Evolutionary conservation across 768 basidiomycete genomes (phyloP).

Genomic region (Termitomyces sp.): DNA sequence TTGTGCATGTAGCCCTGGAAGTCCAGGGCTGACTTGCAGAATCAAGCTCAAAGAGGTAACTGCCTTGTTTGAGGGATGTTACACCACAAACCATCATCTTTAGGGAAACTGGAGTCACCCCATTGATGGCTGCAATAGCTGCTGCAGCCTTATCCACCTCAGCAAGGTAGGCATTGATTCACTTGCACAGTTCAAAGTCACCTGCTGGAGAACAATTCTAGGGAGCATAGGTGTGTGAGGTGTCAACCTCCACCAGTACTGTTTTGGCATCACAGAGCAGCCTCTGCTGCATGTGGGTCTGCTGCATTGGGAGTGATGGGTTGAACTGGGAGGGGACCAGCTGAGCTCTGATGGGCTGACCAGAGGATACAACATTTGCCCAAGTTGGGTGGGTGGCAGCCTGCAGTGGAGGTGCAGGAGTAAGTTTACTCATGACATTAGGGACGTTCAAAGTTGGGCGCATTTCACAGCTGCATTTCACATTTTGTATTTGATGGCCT

Average conservation of each 20-base stretch:
- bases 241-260: neutral
- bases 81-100: neutral
- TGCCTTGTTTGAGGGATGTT: neutral
- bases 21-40: neutral
- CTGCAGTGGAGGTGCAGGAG: no score
- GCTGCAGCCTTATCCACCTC: neutral
- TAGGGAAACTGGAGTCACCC: neutral
- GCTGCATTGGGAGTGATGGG: neutral
- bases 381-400: no score
- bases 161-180: neutral
- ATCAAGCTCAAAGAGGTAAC: neutral
- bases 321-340: neutral
- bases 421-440: no score
- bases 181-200: neutral
- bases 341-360: no score
- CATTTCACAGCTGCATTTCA: no score
- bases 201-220: neutral
- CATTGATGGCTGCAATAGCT: neutral
- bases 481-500: no score
- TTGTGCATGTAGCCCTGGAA: no score
- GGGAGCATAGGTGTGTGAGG: neutral
- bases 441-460: no score
- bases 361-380: no score
- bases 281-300: constrained; percentile 3
- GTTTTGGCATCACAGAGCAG: neutral